Percentiles rank a stretch among this genome's conserved stretches.
These are phyloP conservation scores for Cantharellus cinnabarinus DNA, from an alignment of 768 basidiomycete genomes.

Conservation along the genomic window DNA sequence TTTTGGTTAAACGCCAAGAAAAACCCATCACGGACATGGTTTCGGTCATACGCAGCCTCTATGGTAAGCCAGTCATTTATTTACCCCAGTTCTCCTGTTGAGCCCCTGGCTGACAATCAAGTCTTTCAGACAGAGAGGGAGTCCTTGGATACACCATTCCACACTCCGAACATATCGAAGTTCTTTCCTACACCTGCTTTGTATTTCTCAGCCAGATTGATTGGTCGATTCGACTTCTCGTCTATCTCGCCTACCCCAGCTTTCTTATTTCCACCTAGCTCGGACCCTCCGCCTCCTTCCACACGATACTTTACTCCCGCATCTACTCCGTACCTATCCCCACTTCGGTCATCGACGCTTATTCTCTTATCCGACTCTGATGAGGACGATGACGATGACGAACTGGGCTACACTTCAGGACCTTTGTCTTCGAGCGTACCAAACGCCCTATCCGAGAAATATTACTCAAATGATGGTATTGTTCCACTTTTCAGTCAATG, in stretches of 20 bases:
- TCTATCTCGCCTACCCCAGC: not conserved
- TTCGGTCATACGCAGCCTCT: not conserved
- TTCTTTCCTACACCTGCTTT: not conserved
- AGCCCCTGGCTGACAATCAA: not conserved
- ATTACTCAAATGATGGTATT: slow-evolving; percentile 28
- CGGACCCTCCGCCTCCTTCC: not conserved
- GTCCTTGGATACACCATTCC: not conserved
- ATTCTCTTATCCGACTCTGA: not conserved
- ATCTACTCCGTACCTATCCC: not conserved
- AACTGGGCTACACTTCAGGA: not conserved
- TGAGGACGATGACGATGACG: not conserved
- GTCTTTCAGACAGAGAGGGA: not conserved
- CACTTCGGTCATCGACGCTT: not conserved
- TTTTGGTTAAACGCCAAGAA: not conserved
- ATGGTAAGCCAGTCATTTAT: not conserved
- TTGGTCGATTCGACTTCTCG: not conserved
- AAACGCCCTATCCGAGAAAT: slow-evolving; percentile 15
- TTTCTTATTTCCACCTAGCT: not conserved
- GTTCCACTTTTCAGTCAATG: slow-evolving; percentile 32
- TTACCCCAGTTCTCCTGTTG: not conserved
- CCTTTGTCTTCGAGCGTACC: not conserved
- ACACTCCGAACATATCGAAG: not conserved
- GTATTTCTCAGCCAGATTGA: not conserved
- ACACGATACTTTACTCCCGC: not conserved
- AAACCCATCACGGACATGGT: not conserved